Conservation (phyloP, 2,329 filamentous ascomycete species). For the Penicillium oxalicum region DNA sequence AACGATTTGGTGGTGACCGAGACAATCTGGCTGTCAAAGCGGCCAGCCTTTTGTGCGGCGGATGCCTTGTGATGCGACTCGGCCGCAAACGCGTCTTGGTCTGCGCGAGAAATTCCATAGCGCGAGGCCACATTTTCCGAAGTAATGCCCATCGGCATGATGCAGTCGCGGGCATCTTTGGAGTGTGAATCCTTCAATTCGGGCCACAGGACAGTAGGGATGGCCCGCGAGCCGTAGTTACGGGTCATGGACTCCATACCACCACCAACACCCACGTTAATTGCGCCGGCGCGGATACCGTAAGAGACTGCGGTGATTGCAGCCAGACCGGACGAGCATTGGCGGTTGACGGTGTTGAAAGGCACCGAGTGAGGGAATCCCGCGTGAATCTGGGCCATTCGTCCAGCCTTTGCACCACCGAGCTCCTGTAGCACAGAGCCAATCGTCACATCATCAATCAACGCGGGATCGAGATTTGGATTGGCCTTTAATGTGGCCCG, state of each 20-base stretch:
- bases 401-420: constrained; percentile 80
- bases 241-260: constrained; percentile 96
- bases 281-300: constrained; percentile 66
- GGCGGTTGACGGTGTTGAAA: constrained; percentile 83
- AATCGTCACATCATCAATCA: constrained; percentile 74
- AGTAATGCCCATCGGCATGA: constrained; percentile 92
- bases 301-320: constrained; percentile 69
- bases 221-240: constrained; percentile 81
- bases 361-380: constrained; percentile 66
- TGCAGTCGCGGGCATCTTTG: constrained; percentile 72
- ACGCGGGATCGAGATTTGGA: constrained; percentile 63
- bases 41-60: constrained; percentile 60
- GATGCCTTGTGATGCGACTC: constrained; percentile 68
- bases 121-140: constrained; percentile 79
- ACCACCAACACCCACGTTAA: constrained; percentile 70
- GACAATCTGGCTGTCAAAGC: constrained; percentile 73
- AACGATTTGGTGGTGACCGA: constrained; percentile 67
- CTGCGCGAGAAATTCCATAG: constrained; percentile 65
- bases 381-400: constrained; percentile 83
- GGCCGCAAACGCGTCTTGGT: constrained; percentile 79
- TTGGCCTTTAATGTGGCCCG: constrained; percentile 65
- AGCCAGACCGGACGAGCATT: constrained; percentile 72
- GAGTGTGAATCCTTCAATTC: constrained; percentile 58
- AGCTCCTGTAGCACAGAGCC: constrained; percentile 88
- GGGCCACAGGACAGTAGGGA: constrained; percentile 75